Conservation (phyloP, 2,329 filamentous ascomycete genomes). For the Aureobasidium sp. region DNA sequence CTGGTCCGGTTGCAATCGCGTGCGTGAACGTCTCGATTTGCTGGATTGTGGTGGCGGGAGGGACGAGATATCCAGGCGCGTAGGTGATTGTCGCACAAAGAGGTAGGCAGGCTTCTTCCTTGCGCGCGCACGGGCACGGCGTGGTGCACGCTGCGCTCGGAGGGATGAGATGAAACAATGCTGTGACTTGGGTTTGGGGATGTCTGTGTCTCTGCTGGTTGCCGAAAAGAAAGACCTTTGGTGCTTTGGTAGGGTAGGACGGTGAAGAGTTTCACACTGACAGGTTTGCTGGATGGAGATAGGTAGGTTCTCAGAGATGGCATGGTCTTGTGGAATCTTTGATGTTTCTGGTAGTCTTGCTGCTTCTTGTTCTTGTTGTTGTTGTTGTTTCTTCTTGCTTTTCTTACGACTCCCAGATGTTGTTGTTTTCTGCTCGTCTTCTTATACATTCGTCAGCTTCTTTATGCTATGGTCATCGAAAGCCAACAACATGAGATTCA, state of each 20-base stretch:
- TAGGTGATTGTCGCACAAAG: neutral
- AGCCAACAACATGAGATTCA: neutral
- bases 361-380: neutral
- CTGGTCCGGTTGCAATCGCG: neutral
- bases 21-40: neutral
- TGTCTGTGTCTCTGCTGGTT: neutral
- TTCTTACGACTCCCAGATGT: neutral
- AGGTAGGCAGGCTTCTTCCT: neutral
- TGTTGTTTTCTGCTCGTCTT: neutral
- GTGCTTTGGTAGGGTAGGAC: neutral
- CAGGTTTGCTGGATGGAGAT: neutral
- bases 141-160: neutral
- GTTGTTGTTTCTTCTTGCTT: neutral
- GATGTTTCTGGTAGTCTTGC: neutral
- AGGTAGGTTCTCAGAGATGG: neutral
- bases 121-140: neutral
- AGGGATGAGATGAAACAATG: neutral
- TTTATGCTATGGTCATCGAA: neutral
- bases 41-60: neutral
- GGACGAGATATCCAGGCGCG: neutral
- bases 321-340: neutral
- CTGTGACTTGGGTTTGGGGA: neutral
- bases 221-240: neutral
- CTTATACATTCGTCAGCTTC: neutral
- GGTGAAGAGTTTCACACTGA: neutral